Evolutionary conservation across 768 basidiomycete species (phyloP).

Genomic region (Lentinula lateritia): DNA sequence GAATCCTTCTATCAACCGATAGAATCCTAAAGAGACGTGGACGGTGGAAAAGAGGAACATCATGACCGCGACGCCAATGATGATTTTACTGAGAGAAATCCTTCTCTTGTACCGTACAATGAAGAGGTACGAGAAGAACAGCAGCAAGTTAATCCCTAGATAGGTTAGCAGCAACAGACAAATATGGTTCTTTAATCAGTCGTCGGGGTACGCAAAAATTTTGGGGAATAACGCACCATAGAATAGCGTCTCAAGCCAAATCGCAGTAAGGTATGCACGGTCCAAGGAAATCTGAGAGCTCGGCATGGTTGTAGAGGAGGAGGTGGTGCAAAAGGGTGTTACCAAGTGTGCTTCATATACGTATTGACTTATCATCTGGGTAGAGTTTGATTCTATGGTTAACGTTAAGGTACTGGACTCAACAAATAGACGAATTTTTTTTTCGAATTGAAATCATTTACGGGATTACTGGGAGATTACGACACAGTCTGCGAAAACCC

Average conservation of each 20-base stretch:
- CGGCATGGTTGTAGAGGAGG: background rate
- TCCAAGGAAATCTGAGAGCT: conserved; percentile 20
- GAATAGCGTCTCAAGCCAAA: conserved; percentile 16
- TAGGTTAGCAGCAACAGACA: no score
- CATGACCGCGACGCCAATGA: conserved; percentile 18
- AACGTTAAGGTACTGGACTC: background rate
- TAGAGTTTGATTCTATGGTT: background rate
- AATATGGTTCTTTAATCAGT: background rate
- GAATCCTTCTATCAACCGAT: conserved; percentile 29
- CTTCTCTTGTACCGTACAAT: conserved; percentile 19
- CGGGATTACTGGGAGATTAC: background rate
- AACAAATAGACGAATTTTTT: background rate
- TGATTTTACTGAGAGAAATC: conserved; percentile 15
- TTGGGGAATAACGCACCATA: conserved; percentile 10
- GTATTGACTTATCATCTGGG: background rate
- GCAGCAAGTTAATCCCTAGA: conserved; percentile 23
- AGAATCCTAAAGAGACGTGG: conserved; percentile 28
- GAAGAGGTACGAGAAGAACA: conserved; percentile 22
- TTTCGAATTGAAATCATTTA: background rate
- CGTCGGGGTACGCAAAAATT: background rate
- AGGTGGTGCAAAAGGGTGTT: background rate
- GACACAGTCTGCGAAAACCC: background rate
- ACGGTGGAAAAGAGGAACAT: conserved; percentile 29
- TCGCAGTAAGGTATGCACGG: conserved; percentile 29
- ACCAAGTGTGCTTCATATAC: background rate